Base-by-base conservation (phyloP, 768 basidiomycete genomes). In the Rhodotorula taiwanensis region DNA sequence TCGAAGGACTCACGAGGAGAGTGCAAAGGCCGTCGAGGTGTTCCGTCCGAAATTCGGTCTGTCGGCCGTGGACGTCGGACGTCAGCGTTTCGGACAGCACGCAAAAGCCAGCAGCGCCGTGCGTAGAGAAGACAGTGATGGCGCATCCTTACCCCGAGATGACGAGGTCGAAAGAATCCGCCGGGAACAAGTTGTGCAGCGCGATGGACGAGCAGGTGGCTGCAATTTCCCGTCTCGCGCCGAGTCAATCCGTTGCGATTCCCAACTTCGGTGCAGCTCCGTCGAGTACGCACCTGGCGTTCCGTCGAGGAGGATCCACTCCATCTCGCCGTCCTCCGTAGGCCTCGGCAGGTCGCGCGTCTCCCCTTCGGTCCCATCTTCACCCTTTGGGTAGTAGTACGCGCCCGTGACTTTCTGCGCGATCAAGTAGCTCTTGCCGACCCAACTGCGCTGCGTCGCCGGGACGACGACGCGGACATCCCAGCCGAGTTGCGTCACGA, bases 381-480 rank as follows among this genome's bases (percentile, higher is more conserved):
- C 53, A 69, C 73, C 73, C 31, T 56, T 55, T 1, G 77, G 76
- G 55, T 78, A 78, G 65, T 75, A 28, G 41, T 28, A 53, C 20
- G 18, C 27, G 25, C 52, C 52, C 8, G 39, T 41, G 9, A 25
- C n/a, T 39, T 53, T 41, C 20, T 53, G n/a, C 25, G 67, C 69
- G 47, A 76, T 76, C 25, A 71, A 69, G 56, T 74, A 77, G 33
- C 71, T 72, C 60, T 76, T 76, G 16, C 76, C 75, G 28, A 76
- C 73, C 77, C 78, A 78, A 33, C 70, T 72, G 58, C 75, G 75
- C 66, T 78, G 78, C 23, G 67, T 71, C 27, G 74, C 70, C 0
- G 78, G 78, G 5, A 77, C 72, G 51, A 78, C 78, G 31, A 78
- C 76, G 30, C 70, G 67, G 5, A 78, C 75, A 20, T 78, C 75